Conservation (phyloP, 192 early-diverging fungal species). For the Neocallimastix lanati region DNA sequence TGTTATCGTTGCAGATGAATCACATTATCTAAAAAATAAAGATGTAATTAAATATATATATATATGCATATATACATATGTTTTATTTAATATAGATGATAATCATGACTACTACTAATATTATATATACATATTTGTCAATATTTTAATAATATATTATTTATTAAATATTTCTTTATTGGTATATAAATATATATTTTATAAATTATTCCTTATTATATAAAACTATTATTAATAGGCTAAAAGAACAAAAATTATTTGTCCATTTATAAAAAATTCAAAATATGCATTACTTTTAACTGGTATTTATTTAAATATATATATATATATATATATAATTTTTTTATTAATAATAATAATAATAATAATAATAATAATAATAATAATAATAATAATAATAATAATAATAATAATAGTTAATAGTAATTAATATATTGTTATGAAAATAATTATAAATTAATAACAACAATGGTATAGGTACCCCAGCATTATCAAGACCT, state of each 20-base stretch:
- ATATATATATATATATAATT: no score
- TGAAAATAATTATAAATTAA: background rate
- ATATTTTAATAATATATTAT: no score
- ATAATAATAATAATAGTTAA: no score
- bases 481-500: slow-evolving; percentile 11
- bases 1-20: slow-evolving; percentile 19
- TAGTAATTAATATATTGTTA: no score
- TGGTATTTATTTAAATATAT: background rate
- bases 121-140: no score
- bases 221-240: slow-evolving; percentile 7
- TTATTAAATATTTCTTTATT: no score
- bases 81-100: no score
- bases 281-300: slow-evolving; percentile 7
- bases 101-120: no score
- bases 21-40: slow-evolving; percentile 21
- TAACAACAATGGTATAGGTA: background rate
- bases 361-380: no score
- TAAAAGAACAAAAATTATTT: slow-evolving; percentile 14
- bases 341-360: background rate
- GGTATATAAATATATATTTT: no score
- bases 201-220: background rate
- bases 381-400: no score
- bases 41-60: slow-evolving; percentile 12
- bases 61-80: no score
- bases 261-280: slow-evolving; percentile 10